phyloP scores from a whole-genome alignment of 345 rosid genomes.

The Alliaria petiolata region DNA sequence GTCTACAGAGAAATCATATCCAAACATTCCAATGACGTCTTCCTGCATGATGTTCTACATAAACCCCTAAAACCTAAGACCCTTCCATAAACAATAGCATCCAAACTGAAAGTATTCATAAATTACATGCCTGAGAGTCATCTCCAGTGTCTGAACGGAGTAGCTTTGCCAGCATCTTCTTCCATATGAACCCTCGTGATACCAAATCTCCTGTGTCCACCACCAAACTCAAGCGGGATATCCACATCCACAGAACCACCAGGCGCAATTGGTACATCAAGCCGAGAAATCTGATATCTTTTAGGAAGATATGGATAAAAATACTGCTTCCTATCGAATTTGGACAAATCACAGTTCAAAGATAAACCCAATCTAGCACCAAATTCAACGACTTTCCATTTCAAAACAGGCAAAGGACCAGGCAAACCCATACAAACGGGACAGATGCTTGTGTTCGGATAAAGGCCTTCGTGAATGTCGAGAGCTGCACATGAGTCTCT shows the following conservation, averaged over 20 bases:
- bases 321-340: slow-evolving; percentile 95
- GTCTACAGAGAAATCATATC: not conserved
- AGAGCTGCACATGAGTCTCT: slow-evolving; percentile 94
- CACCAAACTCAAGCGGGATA: slow-evolving; percentile 85
- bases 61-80: not conserved
- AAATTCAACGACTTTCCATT: slow-evolving; percentile 76
- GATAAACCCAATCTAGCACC: slow-evolving; percentile 87
- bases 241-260: slow-evolving; percentile 80
- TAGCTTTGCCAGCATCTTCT: slow-evolving; percentile 95
- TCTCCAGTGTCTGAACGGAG: slow-evolving; percentile 71
- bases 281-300: slow-evolving; percentile 93
- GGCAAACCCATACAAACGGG: slow-evolving; percentile 98
- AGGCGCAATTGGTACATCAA: slow-evolving; percentile 85
- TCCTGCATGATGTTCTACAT: not conserved
- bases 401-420: slow-evolving; percentile 87
- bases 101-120: slow-evolving; percentile 20
- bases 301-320: slow-evolving; percentile 97
- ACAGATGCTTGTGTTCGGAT: slow-evolving; percentile 70
- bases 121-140: slow-evolving; percentile 88
- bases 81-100: not conserved
- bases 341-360: slow-evolving; percentile 78
- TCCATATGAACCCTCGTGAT: slow-evolving; percentile 97
- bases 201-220: slow-evolving; percentile 87
- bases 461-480: slow-evolving; percentile 84
- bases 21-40: not conserved